These are phyloP conservation scores for Tephrocybe sp. DNA, from an alignment of 768 basidiomycete genomes.

Conservation along the genomic window DNA sequence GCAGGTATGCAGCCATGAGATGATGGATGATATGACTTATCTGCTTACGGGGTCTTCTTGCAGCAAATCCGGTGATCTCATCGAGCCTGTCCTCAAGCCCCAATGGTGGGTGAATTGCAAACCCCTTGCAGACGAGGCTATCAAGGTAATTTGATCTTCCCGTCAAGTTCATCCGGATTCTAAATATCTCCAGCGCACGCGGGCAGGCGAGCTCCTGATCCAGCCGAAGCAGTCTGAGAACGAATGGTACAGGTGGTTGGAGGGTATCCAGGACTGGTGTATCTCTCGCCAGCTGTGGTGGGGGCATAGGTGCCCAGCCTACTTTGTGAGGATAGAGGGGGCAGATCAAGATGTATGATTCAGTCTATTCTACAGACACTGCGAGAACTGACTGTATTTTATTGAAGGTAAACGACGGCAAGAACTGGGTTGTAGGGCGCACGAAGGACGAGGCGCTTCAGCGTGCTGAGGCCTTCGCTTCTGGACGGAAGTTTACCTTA, in stretches of 20 bases:
- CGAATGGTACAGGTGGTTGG: constrained; percentile 97
- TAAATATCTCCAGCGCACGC: constrained; percentile 64
- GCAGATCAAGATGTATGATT: constrained; percentile 58
- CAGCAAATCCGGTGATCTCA: constrained; percentile 95
- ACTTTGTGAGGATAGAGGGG: constrained; percentile 86
- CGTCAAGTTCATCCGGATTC: not conserved
- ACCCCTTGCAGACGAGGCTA: constrained; percentile 85
- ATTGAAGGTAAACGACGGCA: constrained; percentile 60
- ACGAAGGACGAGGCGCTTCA: constrained; percentile 73
- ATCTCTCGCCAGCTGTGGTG: constrained; percentile 99
- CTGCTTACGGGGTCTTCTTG: no score
- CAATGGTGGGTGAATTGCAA: constrained; percentile 99
- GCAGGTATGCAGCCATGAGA: no score
- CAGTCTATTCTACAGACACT: not conserved
- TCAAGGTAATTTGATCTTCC: constrained; percentile 52
- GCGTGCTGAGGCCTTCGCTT: constrained; percentile 70
- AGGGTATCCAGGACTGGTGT: constrained; percentile 97
- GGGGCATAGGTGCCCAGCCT: constrained; percentile 96
- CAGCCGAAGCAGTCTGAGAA: constrained; percentile 82
- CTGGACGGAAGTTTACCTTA: constrained; percentile 66
- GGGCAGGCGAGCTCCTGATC: constrained; percentile 83
- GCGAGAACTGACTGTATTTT: not conserved
- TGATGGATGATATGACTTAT: no score
- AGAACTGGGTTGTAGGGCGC: constrained; percentile 91
- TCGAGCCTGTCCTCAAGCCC: constrained; percentile 93